Base-by-base conservation (phyloP, 2,329 filamentous ascomycete species). In the Arthrinium puccinioides region DNA sequence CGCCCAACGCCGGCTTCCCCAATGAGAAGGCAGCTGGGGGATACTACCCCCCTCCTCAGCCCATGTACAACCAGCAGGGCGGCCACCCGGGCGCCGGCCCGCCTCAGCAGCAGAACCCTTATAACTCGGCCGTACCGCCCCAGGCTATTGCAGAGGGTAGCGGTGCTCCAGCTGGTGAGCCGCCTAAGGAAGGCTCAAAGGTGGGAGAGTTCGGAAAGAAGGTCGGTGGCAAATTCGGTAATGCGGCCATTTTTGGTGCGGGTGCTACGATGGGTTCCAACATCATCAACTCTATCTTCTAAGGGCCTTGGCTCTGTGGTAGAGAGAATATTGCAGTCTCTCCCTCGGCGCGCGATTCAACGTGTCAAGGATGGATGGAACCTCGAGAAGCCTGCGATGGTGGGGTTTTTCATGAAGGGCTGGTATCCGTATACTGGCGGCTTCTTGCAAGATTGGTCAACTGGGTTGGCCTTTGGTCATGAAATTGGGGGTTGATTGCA, bases 161-260 rank as follows among this genome's bases (percentile, higher is more conserved):
- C 37, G 15, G 15, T 15, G 31, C 33, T 24, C 33, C 33, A 18
- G 33, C 27, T 19, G 24, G 14, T 10, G 21, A 58, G 63, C 39
- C 51, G 48, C 46, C 64, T 59, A 50, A 64, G 62, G 14, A 51
- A 57, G 23, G 65, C 65, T 10, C 69, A 56, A 92, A 92, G 67
- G 67, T 80, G 13, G 73, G 79, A 45, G 73, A 87, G 61, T 76
- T 80, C 39, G 88, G 87, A 39, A 95, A 95, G 79, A 96, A 96
- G 67, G 85, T 96, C 62, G 89, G 90, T 48, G 94, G 94, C 77
- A 97, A 96, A 72, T 61, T 90, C 54, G 90, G 90, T 6, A 80
- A 81, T 51, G 72, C 74, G 30, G 87, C 88, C 20, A 87, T 96
- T 49, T 94, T 94, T 53, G 90, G 90, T 60, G 90, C 90, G 32